Evolutionary conservation across 495 filamentous ascomycete species (phyloP), one percentile per base, ranked within the genome.

Genomic region (Podospora australis): DNA sequence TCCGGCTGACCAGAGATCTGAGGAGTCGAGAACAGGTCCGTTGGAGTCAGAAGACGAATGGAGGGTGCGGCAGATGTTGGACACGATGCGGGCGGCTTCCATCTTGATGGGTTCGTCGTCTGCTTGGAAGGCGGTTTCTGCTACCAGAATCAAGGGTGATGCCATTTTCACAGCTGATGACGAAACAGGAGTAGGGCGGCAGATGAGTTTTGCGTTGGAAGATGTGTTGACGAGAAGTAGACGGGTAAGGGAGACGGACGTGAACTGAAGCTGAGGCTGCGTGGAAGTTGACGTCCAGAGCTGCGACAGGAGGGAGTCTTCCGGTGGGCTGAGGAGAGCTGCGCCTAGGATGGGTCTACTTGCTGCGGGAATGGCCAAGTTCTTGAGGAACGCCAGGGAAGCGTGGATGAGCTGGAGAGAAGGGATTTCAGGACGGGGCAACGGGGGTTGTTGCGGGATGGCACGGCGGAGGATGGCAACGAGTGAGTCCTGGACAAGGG

Each of bases 371-470:
- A 91, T 81, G 26, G 85, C 82, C 2, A 91, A 71, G 55, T 92
- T 91, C 57, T 87, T 90, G 45, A 90, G 67, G 54, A 90, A 87
- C n/a, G 84, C 77, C 6, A 88, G 71, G 4, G 73, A 69, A 7
- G 83, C 76, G 60, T 88, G 84, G 2, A 85, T 67, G 0, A 87
- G 73, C 21, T 80, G 76, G 0, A 52, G 72, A 55, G 28, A 46
- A 52, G 16, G 64, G 41, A 40, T 20, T 79, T 74, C 0, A 50
- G 70, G 56, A 24, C 46, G 52, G n/a, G 63, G 39, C 4, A 48
- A 28, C 1, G 39, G 45, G 16, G 63, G 40, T 23, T 58, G 28
- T 7, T 24, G 47, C 9, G 57, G 56, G 44, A 65, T 48, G 3
- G 65, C 56, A 1, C 54, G 36, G 63, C 46, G 30, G 10, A 88